These are phyloP conservation scores for Picea abies DNA, from an alignment of 83 land plant genomes.

Conservation along the genomic window DNA sequence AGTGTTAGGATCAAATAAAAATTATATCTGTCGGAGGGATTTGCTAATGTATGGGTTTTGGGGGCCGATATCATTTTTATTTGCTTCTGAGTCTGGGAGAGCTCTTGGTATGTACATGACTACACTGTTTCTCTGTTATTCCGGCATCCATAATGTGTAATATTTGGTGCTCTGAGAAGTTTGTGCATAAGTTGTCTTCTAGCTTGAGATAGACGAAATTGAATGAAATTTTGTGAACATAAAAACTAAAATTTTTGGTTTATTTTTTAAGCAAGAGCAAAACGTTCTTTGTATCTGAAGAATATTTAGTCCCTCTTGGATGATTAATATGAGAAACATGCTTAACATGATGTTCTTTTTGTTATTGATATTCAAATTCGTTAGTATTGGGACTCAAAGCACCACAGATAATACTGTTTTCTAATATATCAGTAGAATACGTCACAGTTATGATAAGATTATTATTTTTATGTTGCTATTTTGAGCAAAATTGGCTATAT, in stretches of 20 bases:
- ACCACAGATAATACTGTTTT: not conserved
- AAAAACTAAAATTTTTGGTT: not conserved
- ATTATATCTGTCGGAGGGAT: slow-evolving; percentile 4
- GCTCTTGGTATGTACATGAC: slow-evolving; percentile 8
- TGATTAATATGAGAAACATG: not conserved
- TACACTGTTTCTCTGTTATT: not conserved
- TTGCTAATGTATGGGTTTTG: not conserved
- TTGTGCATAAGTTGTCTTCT: not conserved
- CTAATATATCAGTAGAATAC: not conserved
- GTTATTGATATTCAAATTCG: not conserved
- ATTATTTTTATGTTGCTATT: too few species aligned
- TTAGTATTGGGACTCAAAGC: not conserved
- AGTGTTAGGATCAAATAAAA: slow-evolving; percentile 3
- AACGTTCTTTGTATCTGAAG: not conserved
- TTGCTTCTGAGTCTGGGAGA: slow-evolving; percentile 8
- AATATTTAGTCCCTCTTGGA: not conserved
- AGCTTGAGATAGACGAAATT: not conserved
- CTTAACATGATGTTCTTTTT: not conserved
- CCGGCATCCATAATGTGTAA: not conserved
- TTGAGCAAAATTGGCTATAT: too few species aligned
- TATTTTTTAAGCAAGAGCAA: not conserved
- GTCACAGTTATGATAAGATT: not conserved
- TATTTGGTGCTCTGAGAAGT: not conserved
- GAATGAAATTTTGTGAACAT: not conserved
- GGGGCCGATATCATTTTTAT: not conserved